Conservation (phyloP, 345 rosid genomes). For the Conringia planisiliqua region DNA sequence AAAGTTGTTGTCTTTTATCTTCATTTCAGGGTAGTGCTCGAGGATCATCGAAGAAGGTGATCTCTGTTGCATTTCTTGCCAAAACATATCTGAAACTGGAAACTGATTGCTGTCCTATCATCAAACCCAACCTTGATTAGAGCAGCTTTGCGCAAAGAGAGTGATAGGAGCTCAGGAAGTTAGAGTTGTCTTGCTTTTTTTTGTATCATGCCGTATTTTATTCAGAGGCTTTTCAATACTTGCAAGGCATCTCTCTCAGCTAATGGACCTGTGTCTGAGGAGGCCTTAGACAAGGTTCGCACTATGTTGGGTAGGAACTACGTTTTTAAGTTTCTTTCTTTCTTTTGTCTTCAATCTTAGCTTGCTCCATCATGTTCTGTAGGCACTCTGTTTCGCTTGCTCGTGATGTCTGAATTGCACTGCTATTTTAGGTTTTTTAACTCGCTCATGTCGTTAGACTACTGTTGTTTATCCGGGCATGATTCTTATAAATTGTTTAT, state of each 20-base stretch:
- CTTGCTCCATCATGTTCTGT: not conserved
- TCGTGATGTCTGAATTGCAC: not conserved
- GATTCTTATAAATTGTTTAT: conserved; percentile 19
- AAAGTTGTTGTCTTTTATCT: not conserved
- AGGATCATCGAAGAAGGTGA: conserved; percentile 32
- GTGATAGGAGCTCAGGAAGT: conserved; percentile 7
- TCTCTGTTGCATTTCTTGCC: not conserved
- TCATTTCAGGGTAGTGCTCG: conserved; percentile 29
- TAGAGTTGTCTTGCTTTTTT: not conserved
- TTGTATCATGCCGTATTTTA: conserved; percentile 65
- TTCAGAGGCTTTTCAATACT: conserved; percentile 77
- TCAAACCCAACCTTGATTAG: not conserved
- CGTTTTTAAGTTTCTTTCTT: not conserved
- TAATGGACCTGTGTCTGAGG: conserved; percentile 75
- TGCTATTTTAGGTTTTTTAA: not conserved
- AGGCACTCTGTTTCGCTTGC: not conserved
- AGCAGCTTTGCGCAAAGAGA: not conserved
- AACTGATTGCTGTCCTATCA: not conserved
- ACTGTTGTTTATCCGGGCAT: not conserved
- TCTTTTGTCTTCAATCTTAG: not conserved
- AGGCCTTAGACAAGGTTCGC: conserved; percentile 72
- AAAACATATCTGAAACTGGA: not conserved
- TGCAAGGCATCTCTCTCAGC: conserved; percentile 74
- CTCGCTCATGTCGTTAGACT: not conserved
- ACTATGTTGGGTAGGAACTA: conserved; percentile 61